Percentiles rank a stretch among this genome's conserved stretches.
These are phyloP conservation scores for Pyronema domesticum DNA, from an alignment of 495 filamentous ascomycete species.

Conservation along the genomic window DNA sequence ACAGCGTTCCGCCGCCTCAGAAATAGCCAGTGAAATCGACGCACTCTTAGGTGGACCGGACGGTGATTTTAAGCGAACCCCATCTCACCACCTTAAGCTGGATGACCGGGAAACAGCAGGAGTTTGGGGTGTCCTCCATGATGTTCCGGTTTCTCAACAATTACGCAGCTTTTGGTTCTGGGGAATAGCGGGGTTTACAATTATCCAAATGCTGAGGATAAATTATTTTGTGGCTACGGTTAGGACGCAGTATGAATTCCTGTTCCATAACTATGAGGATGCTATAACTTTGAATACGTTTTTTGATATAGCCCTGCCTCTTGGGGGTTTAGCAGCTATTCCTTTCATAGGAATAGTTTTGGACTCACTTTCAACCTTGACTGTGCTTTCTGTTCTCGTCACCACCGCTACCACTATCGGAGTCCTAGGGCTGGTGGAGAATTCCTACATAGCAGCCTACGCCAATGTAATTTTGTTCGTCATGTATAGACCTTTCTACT, in stretches of 20 bases:
- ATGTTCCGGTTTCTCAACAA: slow-evolving; percentile 50
- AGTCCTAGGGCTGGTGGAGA: slow-evolving; percentile 53
- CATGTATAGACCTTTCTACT: slow-evolving; percentile 56
- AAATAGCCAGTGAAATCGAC: slow-evolving; percentile 54
- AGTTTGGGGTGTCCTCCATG: slow-evolving; percentile 82
- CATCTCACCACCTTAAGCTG: slow-evolving; percentile 31
- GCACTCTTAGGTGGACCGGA: slow-evolving; percentile 48
- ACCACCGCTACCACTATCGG: slow-evolving; percentile 58
- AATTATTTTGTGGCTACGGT: slow-evolving; percentile 96
- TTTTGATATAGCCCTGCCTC: slow-evolving; percentile 76
- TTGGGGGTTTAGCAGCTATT: slow-evolving; percentile 67
- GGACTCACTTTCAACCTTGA: slow-evolving; percentile 56
- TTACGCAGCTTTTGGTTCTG: slow-evolving; percentile 74
- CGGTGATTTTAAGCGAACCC: slow-evolving; percentile 4
- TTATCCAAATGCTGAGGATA: slow-evolving; percentile 39
- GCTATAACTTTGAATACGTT: slow-evolving; percentile 59
- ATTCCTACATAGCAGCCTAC: slow-evolving; percentile 50
- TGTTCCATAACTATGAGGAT: slow-evolving; percentile 41
- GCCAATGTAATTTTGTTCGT: slow-evolving; percentile 67
- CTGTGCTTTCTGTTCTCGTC: slow-evolving; percentile 60
- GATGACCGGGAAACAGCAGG: slow-evolving; percentile 33
- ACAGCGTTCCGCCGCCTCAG: slow-evolving; percentile 41
- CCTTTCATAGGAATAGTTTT: slow-evolving; percentile 77
- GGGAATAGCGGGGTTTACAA: slow-evolving; percentile 68
- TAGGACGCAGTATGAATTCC: slow-evolving; percentile 61